A percentile compares a stretch with the other conserved stretches of the same genome.
Conservation (phyloP, 2,329 filamentous ascomycete genomes). For the Pestalotiopsis sp. region DNA sequence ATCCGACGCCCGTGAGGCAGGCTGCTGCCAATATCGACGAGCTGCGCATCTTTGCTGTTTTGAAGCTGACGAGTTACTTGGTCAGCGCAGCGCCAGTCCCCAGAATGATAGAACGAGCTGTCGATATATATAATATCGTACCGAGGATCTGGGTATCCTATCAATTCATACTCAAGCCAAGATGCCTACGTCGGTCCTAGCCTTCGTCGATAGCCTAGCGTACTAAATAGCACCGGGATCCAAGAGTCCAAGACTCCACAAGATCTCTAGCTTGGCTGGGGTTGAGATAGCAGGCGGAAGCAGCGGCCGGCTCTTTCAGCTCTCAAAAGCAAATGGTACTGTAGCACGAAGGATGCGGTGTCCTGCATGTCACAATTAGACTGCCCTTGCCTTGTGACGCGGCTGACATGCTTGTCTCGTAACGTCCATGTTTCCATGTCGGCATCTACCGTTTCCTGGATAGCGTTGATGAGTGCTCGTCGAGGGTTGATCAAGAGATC, state of each 20-base stretch:
- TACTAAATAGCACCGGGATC: not conserved
- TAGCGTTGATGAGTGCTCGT: no score
- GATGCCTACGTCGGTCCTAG: not conserved
- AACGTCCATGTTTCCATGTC: no score
- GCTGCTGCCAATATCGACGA: not conserved
- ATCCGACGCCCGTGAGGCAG: not conserved
- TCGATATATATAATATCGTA: not conserved
- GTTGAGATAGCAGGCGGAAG: not conserved
- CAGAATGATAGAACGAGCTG: not conserved
- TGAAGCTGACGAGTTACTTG: not conserved
- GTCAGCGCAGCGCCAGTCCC: not conserved
- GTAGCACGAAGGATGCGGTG: not conserved
- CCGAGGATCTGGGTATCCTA: not conserved
- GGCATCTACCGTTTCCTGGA: no score
- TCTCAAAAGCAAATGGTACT: not conserved
- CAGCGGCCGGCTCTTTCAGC: not conserved
- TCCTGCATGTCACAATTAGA: not conserved
- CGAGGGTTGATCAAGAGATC: no score
- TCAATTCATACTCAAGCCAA: not conserved
- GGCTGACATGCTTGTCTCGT: no score
- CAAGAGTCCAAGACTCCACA: not conserved
- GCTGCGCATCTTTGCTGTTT: not conserved
- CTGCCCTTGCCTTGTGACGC: no score
- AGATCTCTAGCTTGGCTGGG: not conserved
- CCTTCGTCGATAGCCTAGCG: not conserved